These are phyloP conservation scores for Talaromyces verruculosus DNA, from an alignment of 2,329 filamentous ascomycete genomes.

Conservation along the genomic window DNA sequence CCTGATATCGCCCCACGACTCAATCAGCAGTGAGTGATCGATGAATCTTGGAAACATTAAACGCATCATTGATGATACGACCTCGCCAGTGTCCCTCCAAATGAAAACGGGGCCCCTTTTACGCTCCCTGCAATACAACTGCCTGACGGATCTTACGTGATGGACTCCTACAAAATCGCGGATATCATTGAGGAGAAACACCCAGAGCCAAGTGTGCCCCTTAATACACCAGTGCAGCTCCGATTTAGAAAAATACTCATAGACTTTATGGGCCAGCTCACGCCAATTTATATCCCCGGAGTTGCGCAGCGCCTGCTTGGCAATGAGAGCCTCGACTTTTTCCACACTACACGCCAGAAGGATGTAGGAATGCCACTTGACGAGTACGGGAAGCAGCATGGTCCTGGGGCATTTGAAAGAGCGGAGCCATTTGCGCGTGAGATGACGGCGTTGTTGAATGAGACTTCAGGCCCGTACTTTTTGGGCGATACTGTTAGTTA, in stretches of 20 bases:
- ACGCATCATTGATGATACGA: not conserved
- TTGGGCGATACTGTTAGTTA: slow-evolving; percentile 57
- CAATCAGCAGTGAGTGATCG: not conserved
- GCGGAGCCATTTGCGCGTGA: slow-evolving; percentile 42
- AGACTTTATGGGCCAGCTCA: slow-evolving; percentile 35
- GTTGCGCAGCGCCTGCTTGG: slow-evolving; percentile 56
- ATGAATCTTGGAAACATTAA: no score
- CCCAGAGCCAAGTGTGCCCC: slow-evolving; percentile 58
- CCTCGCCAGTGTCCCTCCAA: slow-evolving; percentile 46
- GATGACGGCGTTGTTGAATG: slow-evolving; percentile 50
- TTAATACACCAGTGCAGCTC: slow-evolving; percentile 54
- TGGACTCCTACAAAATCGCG: slow-evolving; percentile 65
- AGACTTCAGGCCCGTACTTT: slow-evolving; percentile 60
- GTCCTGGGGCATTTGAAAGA: slow-evolving; percentile 52
- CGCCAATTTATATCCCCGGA: slow-evolving; percentile 47
- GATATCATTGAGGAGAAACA: slow-evolving; percentile 58
- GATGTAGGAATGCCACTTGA: slow-evolving; percentile 55
- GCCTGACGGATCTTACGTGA: slow-evolving; percentile 59
- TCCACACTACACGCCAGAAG: slow-evolving; percentile 53
- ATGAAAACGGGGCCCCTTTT: slow-evolving; percentile 48
- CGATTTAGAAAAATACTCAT: slow-evolving; percentile 45
- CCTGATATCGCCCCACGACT: slow-evolving; percentile 6
- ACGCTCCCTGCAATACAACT: slow-evolving; percentile 59
- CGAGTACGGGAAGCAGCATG: slow-evolving; percentile 50
- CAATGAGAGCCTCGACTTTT: slow-evolving; percentile 55